Conservation (phyloP, 257 asterid species). For the Agastache rugosa region DNA sequence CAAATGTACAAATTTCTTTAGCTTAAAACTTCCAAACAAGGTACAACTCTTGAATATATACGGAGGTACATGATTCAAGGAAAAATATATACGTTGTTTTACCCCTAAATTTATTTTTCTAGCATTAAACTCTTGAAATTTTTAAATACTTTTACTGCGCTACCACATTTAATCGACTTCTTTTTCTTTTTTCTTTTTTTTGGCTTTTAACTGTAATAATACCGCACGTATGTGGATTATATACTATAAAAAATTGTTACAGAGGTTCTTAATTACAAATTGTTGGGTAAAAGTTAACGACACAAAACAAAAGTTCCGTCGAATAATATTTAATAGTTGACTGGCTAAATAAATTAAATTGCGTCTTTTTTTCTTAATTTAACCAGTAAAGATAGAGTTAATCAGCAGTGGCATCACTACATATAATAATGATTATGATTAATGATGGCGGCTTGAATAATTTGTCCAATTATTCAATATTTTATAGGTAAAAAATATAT, state of each 20-base stretch:
- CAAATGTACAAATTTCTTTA: constrained; percentile 26
- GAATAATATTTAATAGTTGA: neutral
- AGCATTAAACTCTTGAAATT: neutral
- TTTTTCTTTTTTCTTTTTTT: neutral
- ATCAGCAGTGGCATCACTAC: constrained; percentile 33
- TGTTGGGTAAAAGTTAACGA: neutral
- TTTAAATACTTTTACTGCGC: neutral
- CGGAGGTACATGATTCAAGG: constrained; percentile 3
- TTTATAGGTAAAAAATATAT: constrained; percentile 7
- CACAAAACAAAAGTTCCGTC: neutral
- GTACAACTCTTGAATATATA: too few relatives aligned
- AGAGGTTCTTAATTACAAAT: neutral
- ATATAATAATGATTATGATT: constrained; percentile 35
- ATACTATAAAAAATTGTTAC: too few relatives aligned
- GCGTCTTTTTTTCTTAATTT: neutral
- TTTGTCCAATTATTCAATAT: constrained; percentile 33
- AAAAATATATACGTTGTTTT: neutral
- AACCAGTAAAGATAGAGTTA: constrained; percentile 10
- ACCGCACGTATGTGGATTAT: too few relatives aligned
- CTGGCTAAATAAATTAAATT: neutral
- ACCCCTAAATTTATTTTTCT: neutral
- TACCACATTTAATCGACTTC: too few relatives aligned
- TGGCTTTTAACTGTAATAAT: neutral
- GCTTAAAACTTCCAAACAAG: constrained; percentile 22
- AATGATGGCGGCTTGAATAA: constrained; percentile 43